These are phyloP conservation scores for Tetraselmis chui DNA, from an alignment of 139 green algal genomes.

Conservation along the genomic window DNA sequence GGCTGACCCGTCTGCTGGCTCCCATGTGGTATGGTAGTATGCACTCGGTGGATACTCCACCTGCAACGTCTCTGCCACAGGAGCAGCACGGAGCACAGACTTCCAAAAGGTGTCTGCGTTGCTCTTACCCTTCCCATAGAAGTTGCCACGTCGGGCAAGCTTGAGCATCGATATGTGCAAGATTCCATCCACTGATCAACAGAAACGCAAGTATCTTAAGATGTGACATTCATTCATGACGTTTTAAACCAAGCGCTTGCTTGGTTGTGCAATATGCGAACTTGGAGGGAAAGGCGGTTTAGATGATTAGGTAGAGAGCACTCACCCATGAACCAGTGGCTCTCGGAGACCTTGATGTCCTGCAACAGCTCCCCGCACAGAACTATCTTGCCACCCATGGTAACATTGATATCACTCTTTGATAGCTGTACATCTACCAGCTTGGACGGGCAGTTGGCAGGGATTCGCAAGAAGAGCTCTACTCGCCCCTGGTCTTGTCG, in stretches of 20 bases:
- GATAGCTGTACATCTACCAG: conserved; percentile 32
- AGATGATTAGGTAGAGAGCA: not conserved
- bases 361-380: conserved; percentile 45
- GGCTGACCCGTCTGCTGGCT: conserved; percentile 2
- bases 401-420: conserved; percentile 30
- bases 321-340: conserved; percentile 59
- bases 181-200: conserved; percentile 48
- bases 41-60: conserved; percentile 20
- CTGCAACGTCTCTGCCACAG: conserved; percentile 17
- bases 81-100: conserved; percentile 23
- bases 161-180: conserved; percentile 76
- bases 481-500: conserved; percentile 73
- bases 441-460: conserved; percentile 14
- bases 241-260: not conserved
- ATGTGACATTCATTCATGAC: too few relatives aligned
- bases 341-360: conserved; percentile 65
- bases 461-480: conserved; percentile 60
- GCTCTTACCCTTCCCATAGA: conserved; percentile 57
- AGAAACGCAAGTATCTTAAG: not conserved
- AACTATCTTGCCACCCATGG: conserved; percentile 29
- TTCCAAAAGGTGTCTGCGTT: conserved; percentile 72
- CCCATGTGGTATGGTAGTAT: conserved; percentile 16
- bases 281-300: not conserved
- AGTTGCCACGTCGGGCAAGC: conserved; percentile 54
- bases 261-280: not conserved